phyloP scores from a whole-genome alignment of 2,329 filamentous ascomycete genomes.

The Fonsecaea pedrosoi region DNA sequence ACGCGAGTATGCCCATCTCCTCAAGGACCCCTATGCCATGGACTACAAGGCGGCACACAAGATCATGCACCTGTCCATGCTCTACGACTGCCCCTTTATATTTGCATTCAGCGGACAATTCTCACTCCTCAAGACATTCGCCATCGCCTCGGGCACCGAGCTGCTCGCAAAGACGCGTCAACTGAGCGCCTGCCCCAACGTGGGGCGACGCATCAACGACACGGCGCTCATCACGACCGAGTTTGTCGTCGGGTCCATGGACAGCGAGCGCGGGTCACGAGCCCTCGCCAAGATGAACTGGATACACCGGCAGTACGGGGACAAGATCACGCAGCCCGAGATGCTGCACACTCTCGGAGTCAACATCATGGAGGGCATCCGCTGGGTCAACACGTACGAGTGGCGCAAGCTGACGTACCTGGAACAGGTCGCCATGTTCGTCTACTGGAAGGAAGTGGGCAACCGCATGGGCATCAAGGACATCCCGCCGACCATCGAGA shows the following conservation, averaged over 20 bases:
- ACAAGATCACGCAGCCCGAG: conserved; percentile 66
- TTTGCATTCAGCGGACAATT: conserved; percentile 62
- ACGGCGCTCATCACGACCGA: conserved; percentile 58
- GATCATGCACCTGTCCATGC: conserved; percentile 51
- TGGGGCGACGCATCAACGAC: conserved; percentile 60
- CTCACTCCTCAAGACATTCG: conserved; percentile 66
- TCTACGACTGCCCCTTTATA: conserved; percentile 63
- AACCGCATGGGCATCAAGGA: conserved; percentile 72
- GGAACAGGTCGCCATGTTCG: conserved; percentile 70
- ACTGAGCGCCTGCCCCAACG: conserved; percentile 52
- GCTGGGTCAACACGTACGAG: conserved; percentile 70
- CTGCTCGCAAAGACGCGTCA: conserved; percentile 58
- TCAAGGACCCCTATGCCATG: conserved; percentile 59
- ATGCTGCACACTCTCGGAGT: conserved; percentile 69
- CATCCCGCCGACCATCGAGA: conserved; percentile 43
- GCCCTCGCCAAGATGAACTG: conserved; percentile 69
- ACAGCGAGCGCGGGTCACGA: conserved; percentile 52
- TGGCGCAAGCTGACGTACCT: conserved; percentile 72
- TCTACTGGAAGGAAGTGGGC: conserved; percentile 73
- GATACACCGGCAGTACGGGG: conserved; percentile 63
- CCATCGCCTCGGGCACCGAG: conserved; percentile 60
- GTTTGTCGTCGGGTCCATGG: conserved; percentile 53
- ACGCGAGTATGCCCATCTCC: conserved; percentile 53
- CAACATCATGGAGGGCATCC: conserved; percentile 70
- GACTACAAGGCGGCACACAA: conserved; percentile 59